Conservation (phyloP, 2,329 filamentous ascomycete genomes). For the Fusarium sp. region DNA sequence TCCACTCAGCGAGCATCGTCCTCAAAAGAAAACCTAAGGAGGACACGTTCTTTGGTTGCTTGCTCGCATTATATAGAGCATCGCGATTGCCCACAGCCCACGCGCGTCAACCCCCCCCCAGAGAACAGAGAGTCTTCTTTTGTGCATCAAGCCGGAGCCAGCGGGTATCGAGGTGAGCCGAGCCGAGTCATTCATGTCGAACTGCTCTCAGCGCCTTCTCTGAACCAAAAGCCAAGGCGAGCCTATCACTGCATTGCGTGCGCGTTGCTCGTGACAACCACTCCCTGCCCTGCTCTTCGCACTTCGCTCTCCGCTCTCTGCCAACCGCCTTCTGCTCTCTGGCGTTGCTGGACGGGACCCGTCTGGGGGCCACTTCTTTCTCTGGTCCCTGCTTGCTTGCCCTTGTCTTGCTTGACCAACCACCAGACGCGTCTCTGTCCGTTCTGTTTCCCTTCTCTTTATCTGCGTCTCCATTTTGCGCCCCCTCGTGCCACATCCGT, state of each 20-base stretch:
- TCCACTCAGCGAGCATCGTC: slow-evolving; percentile 28
- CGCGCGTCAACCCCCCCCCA: slow-evolving; percentile 18
- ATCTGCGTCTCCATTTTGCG: slow-evolving; percentile 31
- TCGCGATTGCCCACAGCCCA: slow-evolving; percentile 22
- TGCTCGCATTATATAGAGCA: slow-evolving; percentile 27
- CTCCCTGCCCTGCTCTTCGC: slow-evolving; percentile 38
- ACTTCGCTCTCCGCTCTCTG: background rate
- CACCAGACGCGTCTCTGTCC: slow-evolving; percentile 40
- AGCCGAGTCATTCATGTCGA: slow-evolving; percentile 53
- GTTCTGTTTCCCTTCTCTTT: slow-evolving; percentile 31
- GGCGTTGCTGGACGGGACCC: slow-evolving; percentile 24
- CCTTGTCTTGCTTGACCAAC: slow-evolving; percentile 44
- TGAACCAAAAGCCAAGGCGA: slow-evolving; percentile 41
- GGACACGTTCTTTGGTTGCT: slow-evolving; percentile 25
- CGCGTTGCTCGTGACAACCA: slow-evolving; percentile 53
- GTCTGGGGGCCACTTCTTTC: slow-evolving; percentile 48
- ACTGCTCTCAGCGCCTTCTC: slow-evolving; percentile 47
- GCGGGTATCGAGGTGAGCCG: slow-evolving; percentile 51
- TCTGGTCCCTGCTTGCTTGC: slow-evolving; percentile 36
- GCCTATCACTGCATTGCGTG: slow-evolving; percentile 44
- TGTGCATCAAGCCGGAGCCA: slow-evolving; percentile 34
- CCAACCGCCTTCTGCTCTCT: slow-evolving; percentile 14
- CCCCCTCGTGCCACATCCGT: slow-evolving; percentile 27
- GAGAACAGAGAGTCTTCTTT: slow-evolving; percentile 21
- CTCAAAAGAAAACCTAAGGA: slow-evolving; percentile 33